These are phyloP conservation scores for Capsicum rhomboideum DNA, from an alignment of 257 asterid species.

Conservation along the genomic window DNA sequence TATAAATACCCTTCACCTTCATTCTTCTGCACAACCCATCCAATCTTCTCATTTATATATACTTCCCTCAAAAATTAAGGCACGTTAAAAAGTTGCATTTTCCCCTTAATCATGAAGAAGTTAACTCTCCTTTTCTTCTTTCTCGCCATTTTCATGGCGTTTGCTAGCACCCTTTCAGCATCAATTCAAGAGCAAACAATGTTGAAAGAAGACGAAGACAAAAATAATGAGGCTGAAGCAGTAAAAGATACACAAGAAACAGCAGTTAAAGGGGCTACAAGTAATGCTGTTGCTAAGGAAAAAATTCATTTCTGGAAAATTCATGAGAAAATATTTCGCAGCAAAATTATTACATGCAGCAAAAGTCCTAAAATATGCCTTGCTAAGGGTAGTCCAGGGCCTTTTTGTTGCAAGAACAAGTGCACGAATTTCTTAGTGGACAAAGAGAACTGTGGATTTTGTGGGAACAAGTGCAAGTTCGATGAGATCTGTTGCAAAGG, in stretches of 20 bases:
- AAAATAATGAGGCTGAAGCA: background rate
- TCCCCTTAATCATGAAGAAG: slow-evolving; percentile 18
- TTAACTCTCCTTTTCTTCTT: slow-evolving; percentile 12
- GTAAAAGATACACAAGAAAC: background rate
- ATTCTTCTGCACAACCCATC: background rate
- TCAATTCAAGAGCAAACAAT: background rate
- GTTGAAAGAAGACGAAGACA: background rate
- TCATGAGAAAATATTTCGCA: slow-evolving; percentile 1
- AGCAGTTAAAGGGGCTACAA: background rate
- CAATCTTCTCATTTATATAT: background rate
- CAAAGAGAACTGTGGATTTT: slow-evolving; percentile 45
- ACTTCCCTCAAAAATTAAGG: background rate
- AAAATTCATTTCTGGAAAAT: background rate
- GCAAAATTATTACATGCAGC: slow-evolving; percentile 33
- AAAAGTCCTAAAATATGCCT: slow-evolving; percentile 37
- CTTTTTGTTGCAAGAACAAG: slow-evolving; percentile 51
- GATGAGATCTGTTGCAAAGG: slow-evolving; percentile 60
- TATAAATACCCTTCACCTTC: background rate
- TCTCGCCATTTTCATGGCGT: slow-evolving; percentile 14
- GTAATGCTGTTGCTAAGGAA: background rate
- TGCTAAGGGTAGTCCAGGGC: slow-evolving; percentile 44
- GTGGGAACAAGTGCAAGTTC: slow-evolving; percentile 47
- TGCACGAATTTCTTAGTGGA: slow-evolving; percentile 38
- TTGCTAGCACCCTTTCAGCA: slow-evolving; percentile 13
- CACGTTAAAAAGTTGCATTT: background rate